Evolutionary conservation across 148 eudicot species (phyloP).

Genomic region (Amaranthus hypochondriacus): DNA sequence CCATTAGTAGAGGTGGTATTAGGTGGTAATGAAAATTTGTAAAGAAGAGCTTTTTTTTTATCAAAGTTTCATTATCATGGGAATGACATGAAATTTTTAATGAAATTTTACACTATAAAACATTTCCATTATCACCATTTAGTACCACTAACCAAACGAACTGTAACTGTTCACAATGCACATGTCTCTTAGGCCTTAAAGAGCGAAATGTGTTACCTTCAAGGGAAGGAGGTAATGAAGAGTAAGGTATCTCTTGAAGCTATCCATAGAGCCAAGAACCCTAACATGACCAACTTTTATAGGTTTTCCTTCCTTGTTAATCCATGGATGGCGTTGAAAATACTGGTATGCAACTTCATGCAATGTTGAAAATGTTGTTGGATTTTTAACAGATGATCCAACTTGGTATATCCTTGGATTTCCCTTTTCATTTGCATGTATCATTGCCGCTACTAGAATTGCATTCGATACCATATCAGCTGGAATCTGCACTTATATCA

Average conservation of each 20-base stretch:
- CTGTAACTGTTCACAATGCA: too few relatives aligned
- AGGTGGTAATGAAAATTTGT: too few relatives aligned
- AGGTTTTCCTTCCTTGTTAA: slow-evolving; percentile 54
- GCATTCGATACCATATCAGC: slow-evolving; percentile 61
- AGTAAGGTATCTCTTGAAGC: slow-evolving; percentile 53
- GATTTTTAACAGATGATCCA: slow-evolving; percentile 58
- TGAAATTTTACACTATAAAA: too few relatives aligned
- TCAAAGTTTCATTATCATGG: too few relatives aligned
- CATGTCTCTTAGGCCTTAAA: too few relatives aligned
- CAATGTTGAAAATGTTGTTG: slow-evolving; percentile 22
- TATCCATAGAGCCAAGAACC: slow-evolving; percentile 47
- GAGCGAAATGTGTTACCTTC: slow-evolving; percentile 37
- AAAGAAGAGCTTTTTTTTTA: too few relatives aligned
- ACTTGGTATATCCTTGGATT: slow-evolving; percentile 38
- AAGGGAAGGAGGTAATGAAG: slow-evolving; percentile 58
- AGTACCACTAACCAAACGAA: too few relatives aligned
- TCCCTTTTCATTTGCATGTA: slow-evolving; percentile 29
- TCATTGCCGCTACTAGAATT: slow-evolving; percentile 41
- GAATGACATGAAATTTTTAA: too few relatives aligned
- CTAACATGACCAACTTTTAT: slow-evolving; percentile 43
- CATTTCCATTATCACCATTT: too few relatives aligned
- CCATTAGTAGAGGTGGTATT: too few relatives aligned
- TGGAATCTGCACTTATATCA: slow-evolving; percentile 32
- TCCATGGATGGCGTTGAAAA: slow-evolving; percentile 56
- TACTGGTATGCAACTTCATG: slow-evolving; percentile 37